A percentile compares a stretch with the other conserved stretches of the same genome.
phyloP scores from a whole-genome alignment of 2,329 filamentous ascomycete genomes.

The Thelonectria olida region DNA sequence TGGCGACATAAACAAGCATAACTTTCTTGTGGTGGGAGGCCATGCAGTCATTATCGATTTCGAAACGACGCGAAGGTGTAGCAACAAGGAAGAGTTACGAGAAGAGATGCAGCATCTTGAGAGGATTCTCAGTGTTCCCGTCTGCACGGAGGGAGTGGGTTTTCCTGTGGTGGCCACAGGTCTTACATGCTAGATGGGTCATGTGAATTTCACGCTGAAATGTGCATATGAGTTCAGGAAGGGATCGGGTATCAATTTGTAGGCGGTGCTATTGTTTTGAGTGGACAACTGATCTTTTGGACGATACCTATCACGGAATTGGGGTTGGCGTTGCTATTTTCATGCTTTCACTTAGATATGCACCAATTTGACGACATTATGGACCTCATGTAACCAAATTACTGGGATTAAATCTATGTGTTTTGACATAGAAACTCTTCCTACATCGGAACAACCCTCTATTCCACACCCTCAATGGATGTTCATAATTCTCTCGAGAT shows the following conservation, averaged over 20 bases:
- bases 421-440: not conserved
- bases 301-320: too few relatives aligned
- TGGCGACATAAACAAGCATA: slow-evolving; percentile 46
- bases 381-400: not conserved
- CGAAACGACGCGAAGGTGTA: slow-evolving; percentile 28
- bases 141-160: not conserved
- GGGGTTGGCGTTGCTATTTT: not conserved
- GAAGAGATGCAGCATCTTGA: slow-evolving; percentile 1
- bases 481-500: not conserved
- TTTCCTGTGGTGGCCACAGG: not conserved
- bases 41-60: slow-evolving; percentile 43
- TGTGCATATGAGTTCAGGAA: not conserved
- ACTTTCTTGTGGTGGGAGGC: slow-evolving; percentile 43
- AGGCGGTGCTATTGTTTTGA: not conserved
- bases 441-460: not conserved
- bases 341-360: not conserved
- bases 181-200: slow-evolving; percentile 1
- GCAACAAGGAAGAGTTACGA: slow-evolving; percentile 1
- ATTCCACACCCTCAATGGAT: not conserved
- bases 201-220: not conserved
- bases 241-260: not conserved
- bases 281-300: not conserved
- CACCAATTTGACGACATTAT: not conserved
- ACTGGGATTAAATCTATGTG: too few relatives aligned
- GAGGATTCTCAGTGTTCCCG: slow-evolving; percentile 1